Percentiles rank a stretch among this genome's conserved stretches.
phyloP scores from a whole-genome alignment of 2,329 filamentous ascomycete species.

The Ramularia endophylla region DNA sequence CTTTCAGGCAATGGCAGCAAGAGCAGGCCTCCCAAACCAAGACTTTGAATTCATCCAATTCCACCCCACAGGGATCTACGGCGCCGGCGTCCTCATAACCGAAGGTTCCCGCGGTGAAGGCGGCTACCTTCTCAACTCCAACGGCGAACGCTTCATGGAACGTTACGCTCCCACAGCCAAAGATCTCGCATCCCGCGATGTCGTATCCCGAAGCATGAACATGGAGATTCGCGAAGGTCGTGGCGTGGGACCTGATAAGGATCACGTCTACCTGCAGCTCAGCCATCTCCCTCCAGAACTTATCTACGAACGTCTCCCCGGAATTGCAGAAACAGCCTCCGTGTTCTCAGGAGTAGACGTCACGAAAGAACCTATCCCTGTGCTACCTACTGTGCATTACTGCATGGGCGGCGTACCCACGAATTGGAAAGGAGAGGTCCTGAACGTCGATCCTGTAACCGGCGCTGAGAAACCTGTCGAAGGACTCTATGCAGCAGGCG shows the following conservation, averaged over 20 bases:
- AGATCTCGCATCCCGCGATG: constrained; percentile 45
- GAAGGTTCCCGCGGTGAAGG: constrained; percentile 47
- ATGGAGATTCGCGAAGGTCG: constrained; percentile 45
- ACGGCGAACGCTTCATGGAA: constrained; percentile 48
- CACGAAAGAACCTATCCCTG: constrained; percentile 45
- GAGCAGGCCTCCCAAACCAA: constrained; percentile 45
- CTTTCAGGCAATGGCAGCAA: constrained; percentile 44
- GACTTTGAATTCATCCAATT: constrained; percentile 50
- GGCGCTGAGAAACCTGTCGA: constrained; percentile 39
- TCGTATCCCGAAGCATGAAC: constrained; percentile 45
- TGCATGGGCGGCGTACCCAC: constrained; percentile 49
- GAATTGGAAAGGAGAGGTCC: constrained; percentile 44
- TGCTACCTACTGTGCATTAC: constrained; percentile 47
- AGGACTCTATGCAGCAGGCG: constrained; percentile 45
- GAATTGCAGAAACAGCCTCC: constrained; percentile 46
- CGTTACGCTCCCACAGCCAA: constrained; percentile 48
- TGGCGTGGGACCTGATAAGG: constrained; percentile 41
- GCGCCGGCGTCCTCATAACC: constrained; percentile 46
- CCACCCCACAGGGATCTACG: constrained; percentile 47
- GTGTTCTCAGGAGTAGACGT: constrained; percentile 48
- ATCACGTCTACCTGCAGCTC: constrained; percentile 45
- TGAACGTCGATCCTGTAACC: constrained; percentile 33
- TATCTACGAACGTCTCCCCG: constrained; percentile 43
- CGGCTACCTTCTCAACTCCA: constrained; percentile 44
- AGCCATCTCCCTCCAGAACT: constrained; percentile 43